Conservation (phyloP, 495 filamentous ascomycete species). For the Corynascus novoguineensis region DNA sequence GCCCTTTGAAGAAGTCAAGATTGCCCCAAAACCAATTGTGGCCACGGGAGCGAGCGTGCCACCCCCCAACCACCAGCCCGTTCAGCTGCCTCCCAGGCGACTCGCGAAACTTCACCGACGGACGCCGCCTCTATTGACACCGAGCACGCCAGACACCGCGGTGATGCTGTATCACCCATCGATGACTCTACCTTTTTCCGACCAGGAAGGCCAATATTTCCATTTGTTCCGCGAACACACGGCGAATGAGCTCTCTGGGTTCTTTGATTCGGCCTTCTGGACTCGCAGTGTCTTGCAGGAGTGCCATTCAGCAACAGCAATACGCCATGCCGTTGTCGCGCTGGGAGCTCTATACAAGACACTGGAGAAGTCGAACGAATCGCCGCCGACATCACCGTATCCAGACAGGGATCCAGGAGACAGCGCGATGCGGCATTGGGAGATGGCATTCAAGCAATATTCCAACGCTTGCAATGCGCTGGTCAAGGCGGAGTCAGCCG, state of each 20-base stretch:
- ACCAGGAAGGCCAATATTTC: constrained; percentile 51
- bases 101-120: constrained; percentile 25
- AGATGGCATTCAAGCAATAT: constrained; percentile 43
- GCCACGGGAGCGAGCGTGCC: constrained; percentile 14
- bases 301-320: constrained; percentile 54
- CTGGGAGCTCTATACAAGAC: constrained; percentile 60
- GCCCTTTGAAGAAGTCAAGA: constrained; percentile 38
- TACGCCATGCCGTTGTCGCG: constrained; percentile 61
- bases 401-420: constrained; percentile 28
- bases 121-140: constrained; percentile 34
- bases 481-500: constrained; percentile 26
- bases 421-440: constrained; percentile 37
- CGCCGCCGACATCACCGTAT: constrained; percentile 40
- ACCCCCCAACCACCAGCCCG: constrained; percentile 22
- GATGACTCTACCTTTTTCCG: constrained; percentile 32
- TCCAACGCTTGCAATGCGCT: constrained; percentile 39
- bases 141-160: constrained; percentile 17
- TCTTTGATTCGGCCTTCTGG: constrained; percentile 61
- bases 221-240: constrained; percentile 55
- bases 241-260: constrained; percentile 54
- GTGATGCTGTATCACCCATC: constrained; percentile 32
- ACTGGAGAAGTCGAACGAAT: constrained; percentile 48
- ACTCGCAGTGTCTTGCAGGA: constrained; percentile 52
- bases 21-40: constrained; percentile 40
- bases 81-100: constrained; percentile 26